Evolutionary conservation across 768 basidiomycete genomes (phyloP), one percentile per base, ranked within the genome.

Genomic region (Kwoniella pini): DNA sequence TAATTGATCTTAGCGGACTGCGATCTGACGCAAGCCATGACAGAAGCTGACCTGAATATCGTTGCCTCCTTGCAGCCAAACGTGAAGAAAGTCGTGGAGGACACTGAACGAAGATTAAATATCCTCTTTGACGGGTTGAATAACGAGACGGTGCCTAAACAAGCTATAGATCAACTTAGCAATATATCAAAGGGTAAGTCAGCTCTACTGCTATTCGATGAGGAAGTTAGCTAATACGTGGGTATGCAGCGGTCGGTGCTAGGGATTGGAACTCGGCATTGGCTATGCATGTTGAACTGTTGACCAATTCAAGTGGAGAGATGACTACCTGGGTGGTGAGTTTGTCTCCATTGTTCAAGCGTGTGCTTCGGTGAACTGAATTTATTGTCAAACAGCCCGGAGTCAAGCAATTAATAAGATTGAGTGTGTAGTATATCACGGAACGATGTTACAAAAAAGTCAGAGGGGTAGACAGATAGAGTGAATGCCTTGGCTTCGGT

Each of bases 111-210:
- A 19, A 84, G 94, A 30, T 82, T 95, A 68, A 92, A 87, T 72
- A 84, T 86, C 0, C 79, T 97, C 44, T 96, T 94, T 70, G 94
- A 96, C 73, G 87, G 86, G n/a, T 79, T 97, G 68, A 96, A 97
- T 77, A 92, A 90, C 72, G 86, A 91, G 69, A 88, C 89, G 6
- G 74, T 96, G 19, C 87, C 90, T 13, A 81, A 81, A 60, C 76
- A 83, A 11, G 86, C 90, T 22, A 83, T 88, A 13, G 88, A 88
- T 42, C 85, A 89, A 65, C 80, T 96, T 28, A 71, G 85, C 21
- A 84, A 86, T 40, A 81, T 97, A 43, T 83, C 85, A 3, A 82
- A 84, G 81, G 93, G 92, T 93, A 63, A 42, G 82, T 70, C 1
- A 4, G n/a, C n/a, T 26, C 21, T n/a, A n/a, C n/a, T n/a, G n/a